Base-by-base conservation (phyloP, 108 stramenopile genomes). In the Cyclotella baltica region DNA sequence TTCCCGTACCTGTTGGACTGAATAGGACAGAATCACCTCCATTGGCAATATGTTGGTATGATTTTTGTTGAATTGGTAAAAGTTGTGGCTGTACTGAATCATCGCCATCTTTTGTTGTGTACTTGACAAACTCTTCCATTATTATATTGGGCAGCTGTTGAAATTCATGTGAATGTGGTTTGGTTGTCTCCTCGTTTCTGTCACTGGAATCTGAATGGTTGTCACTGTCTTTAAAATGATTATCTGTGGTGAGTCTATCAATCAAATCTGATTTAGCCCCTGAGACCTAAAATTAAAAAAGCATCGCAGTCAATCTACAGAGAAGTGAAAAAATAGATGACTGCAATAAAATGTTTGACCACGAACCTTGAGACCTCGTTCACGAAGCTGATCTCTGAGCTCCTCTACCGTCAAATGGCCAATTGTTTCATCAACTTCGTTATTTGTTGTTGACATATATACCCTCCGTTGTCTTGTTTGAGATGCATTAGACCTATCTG, bases 1-100 rank as follows among this genome's bases (percentile, higher is more conserved):
- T 87, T 23, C 86, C 86, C 0, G 80, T 73, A 18, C 83, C 86
- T 11, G 86, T 87, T 19, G 88, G 88, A 16, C 86, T 70, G 36
- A 82, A 76, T 29, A 88, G 33, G 43, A 88, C 84, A 0, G 86
- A 62, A 52, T 88, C 88, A 36, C 57, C 50, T 48, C 88, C 88
- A 28, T 81, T 47, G 34, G 70, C 47, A 22, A 88, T 83, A 20
- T 53, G 29, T 22, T 70, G 27, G 67, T 73, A 87, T 25, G 86
- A 77, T 50, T 62, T 67, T 69, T 70, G 62, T 66, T 87, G 86
- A 48, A 87, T 75, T 27, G 86, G 86, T 46, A 87, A 66, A 16
- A 87, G 66, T 67, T 79, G 70, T 25, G 78, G 71, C 48, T 25
- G 11, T 66, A 27, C 16, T 72, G 64, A n/a, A n/a, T n/a, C n/a